A percentile compares a stretch with the other conserved stretches of the same genome.
phyloP scores from a whole-genome alignment of 441 rosid species.

The Gossypium gossypioides region DNA sequence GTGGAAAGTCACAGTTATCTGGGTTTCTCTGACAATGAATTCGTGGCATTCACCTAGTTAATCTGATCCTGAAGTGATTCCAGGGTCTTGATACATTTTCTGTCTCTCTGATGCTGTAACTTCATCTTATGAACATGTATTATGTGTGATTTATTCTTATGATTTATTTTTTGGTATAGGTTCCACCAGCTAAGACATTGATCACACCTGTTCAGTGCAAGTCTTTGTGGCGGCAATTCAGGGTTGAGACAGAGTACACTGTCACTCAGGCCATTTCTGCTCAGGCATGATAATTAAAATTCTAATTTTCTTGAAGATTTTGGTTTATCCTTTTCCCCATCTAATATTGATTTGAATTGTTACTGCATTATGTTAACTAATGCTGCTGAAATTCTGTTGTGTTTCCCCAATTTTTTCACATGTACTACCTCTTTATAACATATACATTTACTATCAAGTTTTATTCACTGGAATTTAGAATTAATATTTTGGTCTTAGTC shows the following conservation, averaged over 20 bases:
- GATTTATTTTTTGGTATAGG: slow-evolving; percentile 27
- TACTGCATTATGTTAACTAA: not conserved
- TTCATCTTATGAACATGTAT: not conserved
- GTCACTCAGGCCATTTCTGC: slow-evolving; percentile 96
- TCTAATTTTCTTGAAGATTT: not conserved
- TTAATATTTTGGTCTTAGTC: not conserved
- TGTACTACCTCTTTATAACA: not conserved
- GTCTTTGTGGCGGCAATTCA: slow-evolving; percentile 93
- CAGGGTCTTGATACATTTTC: not conserved
- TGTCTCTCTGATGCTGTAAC: not conserved
- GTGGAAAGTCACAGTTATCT: not conserved
- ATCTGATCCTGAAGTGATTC: not conserved
- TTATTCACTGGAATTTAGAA: not conserved
- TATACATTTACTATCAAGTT: not conserved
- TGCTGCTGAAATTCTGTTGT: not conserved
- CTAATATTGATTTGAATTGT: not conserved
- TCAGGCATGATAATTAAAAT: slow-evolving; percentile 44
- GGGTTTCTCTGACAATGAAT: not conserved
- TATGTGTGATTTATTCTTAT: not conserved
- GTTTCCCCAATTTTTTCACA: not conserved
- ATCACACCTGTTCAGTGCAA: slow-evolving; percentile 96
- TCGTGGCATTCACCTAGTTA: not conserved
- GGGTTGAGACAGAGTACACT: slow-evolving; percentile 78
- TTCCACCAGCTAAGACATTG: slow-evolving; percentile 66
- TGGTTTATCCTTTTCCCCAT: not conserved